phyloP scores from a whole-genome alignment of 441 rosid species.

The Theobroma grandiflorum region DNA sequence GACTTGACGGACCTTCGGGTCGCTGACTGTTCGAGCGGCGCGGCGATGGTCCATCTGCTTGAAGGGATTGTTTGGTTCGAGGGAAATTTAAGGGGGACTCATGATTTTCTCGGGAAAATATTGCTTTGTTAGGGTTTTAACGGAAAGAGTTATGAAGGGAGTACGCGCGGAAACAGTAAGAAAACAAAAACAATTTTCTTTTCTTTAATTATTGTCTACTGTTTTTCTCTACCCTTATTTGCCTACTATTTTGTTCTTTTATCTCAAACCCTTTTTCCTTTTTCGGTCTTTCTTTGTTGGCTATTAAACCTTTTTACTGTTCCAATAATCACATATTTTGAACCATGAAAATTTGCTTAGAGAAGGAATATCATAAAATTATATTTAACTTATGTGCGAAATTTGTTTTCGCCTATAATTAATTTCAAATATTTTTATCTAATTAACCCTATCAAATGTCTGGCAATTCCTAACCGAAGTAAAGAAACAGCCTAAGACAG shows the following conservation, averaged over 20 bases:
- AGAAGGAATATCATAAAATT: too few relatives aligned
- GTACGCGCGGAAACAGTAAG: neutral
- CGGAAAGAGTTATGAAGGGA: neutral
- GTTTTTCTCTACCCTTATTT: neutral
- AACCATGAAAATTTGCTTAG: too few relatives aligned
- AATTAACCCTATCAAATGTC: too few relatives aligned
- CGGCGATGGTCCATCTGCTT: slow-evolving; percentile 77
- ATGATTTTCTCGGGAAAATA: slow-evolving; percentile 25
- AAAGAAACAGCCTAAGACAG: too few relatives aligned
- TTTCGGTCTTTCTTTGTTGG: neutral
- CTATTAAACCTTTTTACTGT: neutral
- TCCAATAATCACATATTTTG: neutral
- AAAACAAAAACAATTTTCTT: neutral
- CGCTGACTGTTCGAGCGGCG: slow-evolving; percentile 70
- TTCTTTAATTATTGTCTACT: neutral
- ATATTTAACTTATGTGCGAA: too few relatives aligned
- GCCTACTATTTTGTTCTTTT: neutral
- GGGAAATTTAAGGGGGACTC: neutral
- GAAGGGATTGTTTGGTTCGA: slow-evolving; percentile 6
- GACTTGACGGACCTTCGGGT: slow-evolving; percentile 89
- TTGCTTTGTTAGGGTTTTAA: slow-evolving; percentile 13
- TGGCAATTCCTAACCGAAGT: too few relatives aligned
- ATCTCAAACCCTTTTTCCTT: neutral
- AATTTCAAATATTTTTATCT: too few relatives aligned
- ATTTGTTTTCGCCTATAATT: too few relatives aligned